Base-by-base conservation (phyloP, 192 early-diverging fungal genomes). In the Entomortierella lignicola region DNA sequence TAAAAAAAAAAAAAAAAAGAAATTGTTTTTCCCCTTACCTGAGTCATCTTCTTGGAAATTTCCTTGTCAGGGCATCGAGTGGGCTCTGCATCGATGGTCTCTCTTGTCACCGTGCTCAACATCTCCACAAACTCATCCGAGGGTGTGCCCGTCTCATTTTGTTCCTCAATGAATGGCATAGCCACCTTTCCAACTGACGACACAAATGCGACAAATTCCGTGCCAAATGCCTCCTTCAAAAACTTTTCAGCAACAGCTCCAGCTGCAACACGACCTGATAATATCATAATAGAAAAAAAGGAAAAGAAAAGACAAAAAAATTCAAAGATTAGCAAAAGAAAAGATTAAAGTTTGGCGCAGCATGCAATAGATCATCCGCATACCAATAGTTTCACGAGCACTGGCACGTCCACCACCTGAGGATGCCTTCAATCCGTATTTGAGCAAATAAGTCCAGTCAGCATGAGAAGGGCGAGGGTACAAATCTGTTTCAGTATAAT, bases 211-310 rank as follows among this genome's bases (percentile, higher is more conserved):
- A 99, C 93, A 68, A 99, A 91, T 75, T 99, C 98, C 2, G 97
- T 90, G 21, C 91, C 91, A 60, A 91, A 85, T 0, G 88, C 92
- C 43, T 91, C 71, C n/a, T 81, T 83, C 58, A 99, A 82, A 81
- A 92, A 98, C 83, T 98, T 97, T 88, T 99, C 97, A n/a, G 98
- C 98, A 51, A 99, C 89, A n/a, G 94, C 96, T 51, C 96, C 94
- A 13, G 94, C 95, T 8, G 98, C 97, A 20, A 99, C 97, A 41
- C 98, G 91, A 5, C 96, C 96, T 92, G 39, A 27, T 4, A 58
- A 42, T 4, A 48, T 23, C 32, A 20, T 42, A 8, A 55, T 13
- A 23, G n/a, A 57, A 31, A 32, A 23, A 39, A 59, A 54, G 71
- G 0, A 6, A 26, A 23, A n/a, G 17, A 1, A 8, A 27, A 8